Evolutionary conservation across 768 basidiomycete species (phyloP).

Genomic region (Neoboletus magnificus): DNA sequence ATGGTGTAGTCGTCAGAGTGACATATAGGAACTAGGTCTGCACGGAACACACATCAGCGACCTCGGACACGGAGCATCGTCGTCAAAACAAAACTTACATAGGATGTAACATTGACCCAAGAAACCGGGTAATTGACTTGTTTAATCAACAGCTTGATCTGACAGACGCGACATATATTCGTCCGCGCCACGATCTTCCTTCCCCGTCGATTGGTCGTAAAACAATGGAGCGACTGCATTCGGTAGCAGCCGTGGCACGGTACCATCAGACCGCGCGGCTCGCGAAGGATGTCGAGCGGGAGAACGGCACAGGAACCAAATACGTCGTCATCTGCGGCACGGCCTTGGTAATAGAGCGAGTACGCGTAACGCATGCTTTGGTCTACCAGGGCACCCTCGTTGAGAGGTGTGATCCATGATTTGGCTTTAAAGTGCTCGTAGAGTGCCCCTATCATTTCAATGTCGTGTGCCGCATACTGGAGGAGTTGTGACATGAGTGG

Average conservation of each 20-base stretch:
- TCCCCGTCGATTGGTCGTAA: conserved; percentile 13
- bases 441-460: conserved; percentile 36
- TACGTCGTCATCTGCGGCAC: conserved; percentile 21
- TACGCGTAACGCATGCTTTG: conserved; percentile 31
- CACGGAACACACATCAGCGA: conserved; percentile 5
- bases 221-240: conserved; percentile 29
- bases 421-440: conserved; percentile 33
- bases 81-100: conserved; percentile 16
- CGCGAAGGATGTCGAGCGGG: conserved; percentile 26
- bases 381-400: conserved; percentile 13
- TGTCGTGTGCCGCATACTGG: conserved; percentile 42
- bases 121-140: conserved; percentile 17
- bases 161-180: conserved; percentile 27
- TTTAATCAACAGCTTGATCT: conserved; percentile 31
- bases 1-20: not conserved
- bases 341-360: conserved; percentile 28
- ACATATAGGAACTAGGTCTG: conserved; percentile 6
- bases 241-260: conserved; percentile 26
- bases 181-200: conserved; percentile 23
- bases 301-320: conserved; percentile 23
- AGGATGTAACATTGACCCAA: conserved; percentile 20
- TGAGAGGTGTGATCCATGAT: conserved; percentile 21
- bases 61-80: too few relatives aligned
- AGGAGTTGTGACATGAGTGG: conserved; percentile 37
- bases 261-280: conserved; percentile 24